phyloP scores from a whole-genome alignment of 805 yeast species.

The Myxozyma udenii region DNA sequence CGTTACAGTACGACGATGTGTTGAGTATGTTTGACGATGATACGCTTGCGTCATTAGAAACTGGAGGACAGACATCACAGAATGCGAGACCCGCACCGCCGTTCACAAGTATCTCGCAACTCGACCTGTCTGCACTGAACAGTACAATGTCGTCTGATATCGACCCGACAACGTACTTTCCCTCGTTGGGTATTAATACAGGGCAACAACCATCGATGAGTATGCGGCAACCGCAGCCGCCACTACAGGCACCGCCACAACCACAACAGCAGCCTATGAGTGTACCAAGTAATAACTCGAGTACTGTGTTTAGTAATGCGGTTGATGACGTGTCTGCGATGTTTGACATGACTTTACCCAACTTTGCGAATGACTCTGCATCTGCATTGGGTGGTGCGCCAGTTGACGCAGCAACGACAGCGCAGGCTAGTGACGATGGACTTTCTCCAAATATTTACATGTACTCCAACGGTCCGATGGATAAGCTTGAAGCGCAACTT shows the following conservation, averaged over 20 bases:
- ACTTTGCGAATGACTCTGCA: neutral
- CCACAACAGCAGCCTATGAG: neutral
- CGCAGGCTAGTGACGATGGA: neutral
- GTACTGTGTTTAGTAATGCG: no score
- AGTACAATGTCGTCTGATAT: slow-evolving; percentile 11
- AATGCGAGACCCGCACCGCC: no score
- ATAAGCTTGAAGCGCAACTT: slow-evolving; percentile 76
- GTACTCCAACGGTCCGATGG: slow-evolving; percentile 80
- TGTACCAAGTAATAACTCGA: neutral
- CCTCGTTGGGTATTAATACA: slow-evolving; percentile 5
- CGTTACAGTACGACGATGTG: no score
- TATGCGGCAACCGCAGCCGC: neutral
- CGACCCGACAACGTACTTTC: slow-evolving; percentile 20
- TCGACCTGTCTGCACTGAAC: no score
- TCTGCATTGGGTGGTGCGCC: neutral
- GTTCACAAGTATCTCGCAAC: no score
- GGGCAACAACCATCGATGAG: no score
- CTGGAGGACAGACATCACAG: no score
- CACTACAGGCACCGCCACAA: neutral
- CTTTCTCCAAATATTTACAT: slow-evolving; percentile 19
- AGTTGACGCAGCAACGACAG: neutral
- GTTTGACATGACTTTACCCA: neutral
- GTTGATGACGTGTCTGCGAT: neutral
- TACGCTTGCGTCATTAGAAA: no score
- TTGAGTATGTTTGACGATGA: no score